Base-by-base conservation (phyloP, 73 alveolate species). In the Paramecium biaurelia region DNA sequence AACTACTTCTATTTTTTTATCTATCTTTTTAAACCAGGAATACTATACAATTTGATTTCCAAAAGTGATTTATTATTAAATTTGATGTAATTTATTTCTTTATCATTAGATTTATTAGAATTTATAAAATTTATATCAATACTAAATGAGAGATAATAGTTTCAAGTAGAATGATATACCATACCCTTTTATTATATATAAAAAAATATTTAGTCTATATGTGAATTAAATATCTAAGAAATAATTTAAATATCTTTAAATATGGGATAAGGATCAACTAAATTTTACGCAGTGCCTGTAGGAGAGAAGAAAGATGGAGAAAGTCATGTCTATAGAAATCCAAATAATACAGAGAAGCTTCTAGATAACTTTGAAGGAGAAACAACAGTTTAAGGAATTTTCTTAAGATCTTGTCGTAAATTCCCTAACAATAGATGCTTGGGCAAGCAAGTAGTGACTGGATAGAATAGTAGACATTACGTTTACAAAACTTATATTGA, bases 261-360 rank as follows among this genome's bases (percentile, higher is more conserved):
- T 24, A 85, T 53, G 93, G 85, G 85, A 38, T 37, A 67, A 1
- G 76, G 87, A 68, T 67, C 11, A 84, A 63, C 57, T 42, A 86
- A 8, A 23, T 92, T 74, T 93, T 95, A 95, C 35, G 85, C 97
- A n/a, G 97, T 92, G 1, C 94, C 93, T 34, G 89, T 95, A 5
- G 86, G 96, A 57, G 96, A 94, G 49, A 90, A 95, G 93, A 88
- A 92, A 57, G 93, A 35, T 23, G 98, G 98, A 41, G 97, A 94
- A 85, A 92, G 97, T 7, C 96, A 87, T 34, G 93, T 85, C 47
- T 89, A 93, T 89, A 74, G 98, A 38, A 84, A 94, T 59, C 96
- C 97, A 3, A 92, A 85, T 41, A 67, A 85, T 92, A 93, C 87
- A 41, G 90, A 95, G 5, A 57, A 34, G 23, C 70, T 68, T 30